Base-by-base conservation (phyloP, 1,284 basidiomycete genomes). In the Flammula alnicola region DNA sequence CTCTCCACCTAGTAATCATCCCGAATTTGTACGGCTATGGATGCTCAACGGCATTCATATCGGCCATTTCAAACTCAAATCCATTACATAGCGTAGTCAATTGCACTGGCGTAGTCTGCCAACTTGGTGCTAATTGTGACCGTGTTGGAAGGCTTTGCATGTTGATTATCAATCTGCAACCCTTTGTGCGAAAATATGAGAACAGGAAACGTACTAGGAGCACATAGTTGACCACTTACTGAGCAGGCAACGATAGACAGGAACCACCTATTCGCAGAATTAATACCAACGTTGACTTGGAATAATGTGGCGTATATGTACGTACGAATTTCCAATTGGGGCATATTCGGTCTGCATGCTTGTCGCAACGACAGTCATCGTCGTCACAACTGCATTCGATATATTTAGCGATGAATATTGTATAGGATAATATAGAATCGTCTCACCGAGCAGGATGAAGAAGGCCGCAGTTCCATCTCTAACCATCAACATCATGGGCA, bases 401-500 rank as follows among this genome's bases (percentile, higher is more conserved):
- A 8, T 30, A 20, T 16, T 27, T 20, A 47, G n/a, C 12, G 17
- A 17, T 26, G 17, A 23, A 29, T 17, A 26, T 30, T 16, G 12
- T 44, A 16, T 16, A 41, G 10, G 16, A 20, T 23, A 11, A n/a
- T n/a, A n/a, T n/a, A n/a, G n/a, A 17, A 14, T 9, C 1, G 1
- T 45, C 61, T 39, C 31, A 67, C 65, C 40, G n/a, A 63, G 42
- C 8, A 65, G 51, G 22, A 66, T 48, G 5, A 65, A 43, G 36
- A 70, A 70, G 5, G 62, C 66, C 52, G 67, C 66, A 5, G 63
- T 67, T 9, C 70, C 71, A 51, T 74, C 72, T 23, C 68, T 58
- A 38, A 71, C 55, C 42, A 73, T 56, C 2, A 69, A 58, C 16
- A 49, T 50, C 47, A 70, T 50, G 19, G 69, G 67, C 6, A 57